Percentiles rank a stretch among this genome's conserved stretches.
These are phyloP conservation scores for Fusarium luffae DNA, from an alignment of 2,329 filamentous ascomycete species.

Conservation along the genomic window DNA sequence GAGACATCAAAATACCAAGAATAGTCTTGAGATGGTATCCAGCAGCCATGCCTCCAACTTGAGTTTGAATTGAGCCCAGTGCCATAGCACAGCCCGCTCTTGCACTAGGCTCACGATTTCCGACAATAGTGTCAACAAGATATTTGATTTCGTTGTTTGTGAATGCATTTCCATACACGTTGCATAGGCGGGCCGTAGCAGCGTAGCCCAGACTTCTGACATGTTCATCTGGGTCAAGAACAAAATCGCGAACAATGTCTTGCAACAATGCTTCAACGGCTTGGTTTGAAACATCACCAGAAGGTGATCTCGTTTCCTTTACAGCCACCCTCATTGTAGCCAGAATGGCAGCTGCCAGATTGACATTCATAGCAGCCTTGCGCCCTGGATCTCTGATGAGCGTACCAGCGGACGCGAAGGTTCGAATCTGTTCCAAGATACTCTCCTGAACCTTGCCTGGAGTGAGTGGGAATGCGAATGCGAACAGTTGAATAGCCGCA, in stretches of 20 bases:
- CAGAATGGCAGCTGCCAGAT: slow-evolving; percentile 84
- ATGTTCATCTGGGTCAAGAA: slow-evolving; percentile 85
- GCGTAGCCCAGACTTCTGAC: slow-evolving; percentile 87
- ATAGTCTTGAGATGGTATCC: slow-evolving; percentile 97
- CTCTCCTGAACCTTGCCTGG: slow-evolving; percentile 94
- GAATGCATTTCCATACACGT: slow-evolving; percentile 83
- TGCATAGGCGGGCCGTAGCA: slow-evolving; percentile 87
- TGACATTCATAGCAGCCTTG: slow-evolving; percentile 90
- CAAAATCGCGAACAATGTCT: slow-evolving; percentile 76
- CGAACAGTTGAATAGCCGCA: slow-evolving; percentile 91
- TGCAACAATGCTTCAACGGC: slow-evolving; percentile 88
- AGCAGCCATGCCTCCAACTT: slow-evolving; percentile 97
- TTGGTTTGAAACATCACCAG: slow-evolving; percentile 77
- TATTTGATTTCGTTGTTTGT: slow-evolving; percentile 92
- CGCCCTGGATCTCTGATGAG: slow-evolving; percentile 88
- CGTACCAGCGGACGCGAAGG: slow-evolving; percentile 82
- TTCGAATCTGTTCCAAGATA: slow-evolving; percentile 91
- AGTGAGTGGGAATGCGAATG: slow-evolving; percentile 88
- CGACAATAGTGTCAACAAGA: slow-evolving; percentile 92
- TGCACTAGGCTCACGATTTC: slow-evolving; percentile 91
- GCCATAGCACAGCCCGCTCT: slow-evolving; percentile 95
- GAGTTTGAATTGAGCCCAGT: slow-evolving; percentile 90
- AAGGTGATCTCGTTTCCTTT: slow-evolving; percentile 78
- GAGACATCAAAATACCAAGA: slow-evolving; percentile 96
- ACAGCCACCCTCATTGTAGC: slow-evolving; percentile 85